Evolutionary conservation across 495 filamentous ascomycete genomes (phyloP), one percentile per base, ranked within the genome.

Genomic region (Sordaria brevicollis): DNA sequence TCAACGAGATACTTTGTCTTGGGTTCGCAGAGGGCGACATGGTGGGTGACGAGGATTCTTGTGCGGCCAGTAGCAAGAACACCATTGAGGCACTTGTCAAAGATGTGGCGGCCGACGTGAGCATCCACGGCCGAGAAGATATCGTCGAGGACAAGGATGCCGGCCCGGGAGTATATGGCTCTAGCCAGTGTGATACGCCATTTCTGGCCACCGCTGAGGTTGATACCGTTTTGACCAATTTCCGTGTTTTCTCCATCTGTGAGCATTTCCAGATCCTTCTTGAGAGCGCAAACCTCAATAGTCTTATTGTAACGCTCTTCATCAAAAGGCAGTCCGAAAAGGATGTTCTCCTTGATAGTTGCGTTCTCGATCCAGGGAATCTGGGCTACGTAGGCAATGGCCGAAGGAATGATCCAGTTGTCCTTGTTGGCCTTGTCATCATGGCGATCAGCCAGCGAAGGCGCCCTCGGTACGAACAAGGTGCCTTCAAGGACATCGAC

Each of bases 361-460:
- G 90, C 90, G 72, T 94, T 94, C 71, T 94, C 92, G 69, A 95
- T 93, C 92, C 92, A 95, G 0, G 92, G 92, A 19, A 90, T 92
- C 76, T 95, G 92, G 6, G 90, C 88, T 34, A 95, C 91, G 75
- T 89, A 95, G 1, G 91, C 91, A 65, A 93, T 86, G 1, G 87
- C 83, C 1, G 83, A 83, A 17, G 89, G 86, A 25, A 92, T 83
- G 66, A 91, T 87, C 91, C 91, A 93, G 67, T 92, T 88, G 49
- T 82, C 85, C 62, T 78, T 84, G 35, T 86, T 89, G 1, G 89
- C 90, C 72, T 84, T 85, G 67, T 76, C 66, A 70, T 89, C 87
- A 69, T 84, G 81, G 19, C 87, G 80, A 7, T 88, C 80, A 10
- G 78, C 69, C 4, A 81, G 76, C 0, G 72, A 67, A 2, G 85